Evolutionary conservation across 768 basidiomycete genomes (phyloP).

Genomic region (Lactifluus pinguis): DNA sequence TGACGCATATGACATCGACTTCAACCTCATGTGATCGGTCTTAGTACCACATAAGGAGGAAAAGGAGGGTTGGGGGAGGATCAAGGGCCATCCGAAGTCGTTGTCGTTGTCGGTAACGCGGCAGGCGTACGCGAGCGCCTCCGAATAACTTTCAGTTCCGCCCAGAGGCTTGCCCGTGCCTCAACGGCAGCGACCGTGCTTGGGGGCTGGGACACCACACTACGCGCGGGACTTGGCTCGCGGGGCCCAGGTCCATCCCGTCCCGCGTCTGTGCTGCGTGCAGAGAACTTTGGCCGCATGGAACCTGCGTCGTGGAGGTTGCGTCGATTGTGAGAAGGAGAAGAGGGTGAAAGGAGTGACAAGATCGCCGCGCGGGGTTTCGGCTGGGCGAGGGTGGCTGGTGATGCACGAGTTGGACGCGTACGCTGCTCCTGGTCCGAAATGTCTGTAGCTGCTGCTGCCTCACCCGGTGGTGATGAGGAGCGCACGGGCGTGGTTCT

Average conservation of each 20-base stretch:
- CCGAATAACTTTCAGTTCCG: constrained; percentile 18
- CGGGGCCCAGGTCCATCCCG: constrained; percentile 20
- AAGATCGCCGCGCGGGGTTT: constrained; percentile 11
- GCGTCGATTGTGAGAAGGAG: background rate
- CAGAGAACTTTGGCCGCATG: constrained; percentile 27
- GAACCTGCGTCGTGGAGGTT: constrained; percentile 15
- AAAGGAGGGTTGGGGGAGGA: too few relatives aligned
- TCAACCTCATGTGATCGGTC: background rate
- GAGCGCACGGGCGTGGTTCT: constrained; percentile 24
- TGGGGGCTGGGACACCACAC: constrained; percentile 17
- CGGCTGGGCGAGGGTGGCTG: constrained; percentile 17
- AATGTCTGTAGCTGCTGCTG: background rate
- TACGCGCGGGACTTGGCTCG: constrained; percentile 31
- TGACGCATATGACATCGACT: too few relatives aligned
- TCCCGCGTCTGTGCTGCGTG: constrained; percentile 22
- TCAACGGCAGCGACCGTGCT: background rate
- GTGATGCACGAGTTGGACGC: constrained; percentile 22
- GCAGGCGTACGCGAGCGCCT: constrained; percentile 11
- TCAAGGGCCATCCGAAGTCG: background rate
- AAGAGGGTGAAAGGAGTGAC: background rate
- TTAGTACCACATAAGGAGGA: background rate
- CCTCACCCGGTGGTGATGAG: background rate
- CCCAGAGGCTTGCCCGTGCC: constrained; percentile 16
- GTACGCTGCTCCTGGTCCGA: background rate
- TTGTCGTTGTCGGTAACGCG: background rate